Evolutionary conservation across 306 rosid genomes (phyloP).

Genomic region (Comarum palustre): DNA sequence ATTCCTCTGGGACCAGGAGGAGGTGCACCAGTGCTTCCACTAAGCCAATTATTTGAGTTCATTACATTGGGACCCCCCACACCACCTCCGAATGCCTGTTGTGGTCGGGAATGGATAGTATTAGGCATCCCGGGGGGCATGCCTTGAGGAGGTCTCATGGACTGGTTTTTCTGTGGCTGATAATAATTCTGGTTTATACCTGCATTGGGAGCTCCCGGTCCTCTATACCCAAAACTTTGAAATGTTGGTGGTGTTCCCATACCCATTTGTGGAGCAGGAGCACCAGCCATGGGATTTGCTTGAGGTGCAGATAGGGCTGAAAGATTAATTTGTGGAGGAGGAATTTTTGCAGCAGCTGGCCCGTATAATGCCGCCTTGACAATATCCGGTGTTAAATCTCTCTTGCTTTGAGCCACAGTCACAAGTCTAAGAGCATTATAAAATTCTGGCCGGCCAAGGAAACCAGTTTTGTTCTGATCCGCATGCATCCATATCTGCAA

Average conservation of each 20-base stretch:
- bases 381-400: slow-evolving; percentile 80
- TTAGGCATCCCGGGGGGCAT: slow-evolving; percentile 33
- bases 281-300: slow-evolving; percentile 35
- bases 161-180: slow-evolving; percentile 56
- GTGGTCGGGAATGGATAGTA: slow-evolving; percentile 42
- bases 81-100: slow-evolving; percentile 43
- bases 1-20: slow-evolving; percentile 61
- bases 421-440: slow-evolving; percentile 88
- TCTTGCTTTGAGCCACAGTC: slow-evolving; percentile 93
- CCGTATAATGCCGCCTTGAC: slow-evolving; percentile 84
- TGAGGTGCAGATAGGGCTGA: slow-evolving; percentile 46
- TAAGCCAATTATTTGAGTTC: slow-evolving; percentile 62
- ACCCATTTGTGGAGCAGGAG: slow-evolving; percentile 57
- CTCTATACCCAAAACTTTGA: slow-evolving; percentile 65
- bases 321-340: slow-evolving; percentile 76
- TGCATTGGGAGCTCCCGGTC: slow-evolving; percentile 57
- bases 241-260: slow-evolving; percentile 40
- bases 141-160: slow-evolving; percentile 58
- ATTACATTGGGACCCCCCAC: slow-evolving; percentile 43
- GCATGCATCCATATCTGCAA: slow-evolving; percentile 89
- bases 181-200: slow-evolving; percentile 47
- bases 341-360: slow-evolving; percentile 91
- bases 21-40: slow-evolving; percentile 47
- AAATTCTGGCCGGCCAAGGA: slow-evolving; percentile 81
- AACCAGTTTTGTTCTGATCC: slow-evolving; percentile 82